phyloP scores from a whole-genome alignment of 352 stramenopile genomes.

The Pythium diclinum region DNA sequence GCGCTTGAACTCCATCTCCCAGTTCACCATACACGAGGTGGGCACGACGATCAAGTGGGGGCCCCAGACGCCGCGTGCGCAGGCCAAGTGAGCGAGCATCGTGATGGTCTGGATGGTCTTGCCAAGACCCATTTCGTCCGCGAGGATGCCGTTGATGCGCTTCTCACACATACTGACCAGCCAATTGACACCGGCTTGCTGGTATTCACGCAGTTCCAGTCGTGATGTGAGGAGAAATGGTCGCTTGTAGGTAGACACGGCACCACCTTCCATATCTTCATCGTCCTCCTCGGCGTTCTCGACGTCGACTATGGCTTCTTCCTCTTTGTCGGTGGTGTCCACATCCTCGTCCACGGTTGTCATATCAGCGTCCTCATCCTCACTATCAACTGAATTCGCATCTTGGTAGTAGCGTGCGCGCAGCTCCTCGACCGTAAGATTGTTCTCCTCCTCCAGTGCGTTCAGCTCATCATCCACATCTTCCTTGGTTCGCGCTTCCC shows the following conservation, averaged over 20 bases:
- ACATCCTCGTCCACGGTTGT: background rate
- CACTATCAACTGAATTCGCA: background rate
- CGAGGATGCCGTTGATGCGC: slow-evolving; percentile 98
- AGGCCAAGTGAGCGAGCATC: slow-evolving; percentile 95
- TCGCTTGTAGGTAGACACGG: slow-evolving; percentile 37
- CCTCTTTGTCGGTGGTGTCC: slow-evolving; percentile 20
- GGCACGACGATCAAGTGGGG: slow-evolving; percentile 98
- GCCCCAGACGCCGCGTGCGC: slow-evolving; percentile 91
- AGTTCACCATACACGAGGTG: slow-evolving; percentile 98
- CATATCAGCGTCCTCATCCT: background rate
- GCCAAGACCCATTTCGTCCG: slow-evolving; percentile 95
- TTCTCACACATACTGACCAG: slow-evolving; percentile 96
- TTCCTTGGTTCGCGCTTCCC: slow-evolving; percentile 25
- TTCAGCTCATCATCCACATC: slow-evolving; percentile 66
- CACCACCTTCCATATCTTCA: slow-evolving; percentile 2
- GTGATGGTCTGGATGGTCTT: slow-evolving; percentile 99
- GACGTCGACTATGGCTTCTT: background rate
- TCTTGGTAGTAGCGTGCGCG: slow-evolving; percentile 50
- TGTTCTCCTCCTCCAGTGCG: slow-evolving; percentile 72
- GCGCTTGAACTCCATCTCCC: slow-evolving; percentile 98
- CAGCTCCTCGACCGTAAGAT: slow-evolving; percentile 89
- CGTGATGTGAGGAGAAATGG: slow-evolving; percentile 70
- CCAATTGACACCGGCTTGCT: slow-evolving; percentile 94
- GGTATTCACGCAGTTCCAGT: slow-evolving; percentile 61
- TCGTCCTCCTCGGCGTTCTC: slow-evolving; percentile 10